Base-by-base conservation (phyloP, 2,329 filamentous ascomycete species). In the Xylariaceae sp. region DNA sequence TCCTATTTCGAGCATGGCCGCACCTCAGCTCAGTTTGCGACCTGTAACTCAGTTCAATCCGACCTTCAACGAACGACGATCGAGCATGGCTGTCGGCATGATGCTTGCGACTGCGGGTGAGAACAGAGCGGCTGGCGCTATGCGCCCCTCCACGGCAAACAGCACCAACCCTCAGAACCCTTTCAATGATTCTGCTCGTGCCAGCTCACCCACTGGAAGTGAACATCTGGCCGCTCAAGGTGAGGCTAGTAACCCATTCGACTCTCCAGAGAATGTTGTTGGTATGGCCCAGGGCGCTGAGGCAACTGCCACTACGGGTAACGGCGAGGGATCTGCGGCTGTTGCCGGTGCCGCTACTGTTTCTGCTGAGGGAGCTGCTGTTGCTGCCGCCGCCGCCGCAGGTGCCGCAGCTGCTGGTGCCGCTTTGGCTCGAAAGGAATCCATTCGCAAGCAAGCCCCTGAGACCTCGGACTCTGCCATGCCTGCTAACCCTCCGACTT, bases 1-100 rank as follows among this genome's bases (percentile, higher is more conserved):
- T 56, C 73, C 75, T 57, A 77, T 72, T 65, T 81, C 77, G 63
- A 76, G 73, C 63, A 78, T 80, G 35, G 82, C 77, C 39, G 87
- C 92, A 50, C 91, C 92, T n/a, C 88, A 88, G 63, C 81, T 97
- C 62, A 95, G 90, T 70, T 80, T 96, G 56, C 88, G 91, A 53
- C 92, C 92, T 2, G 83, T 94, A 53, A 93, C 90, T 47, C 86
- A 94, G 68, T 92, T 96, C 75, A 80, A 90, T 45, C 89, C 90
- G 4, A 86, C 84, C 69, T 81, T 89, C 56, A 74, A 76, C 6
- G 80, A 83, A 57, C 79, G 80, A 69, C 76, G 78, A 54, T 70
- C 73, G 41, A 84, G 79, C 75, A 80, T 78, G 60, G 78, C 76
- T 37, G 76, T 77, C 60, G 75, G 73, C 37, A 72, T 80, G 57